Conservation (phyloP, 2,329 filamentous ascomycete genomes). For the Aspergillus niger region DNA sequence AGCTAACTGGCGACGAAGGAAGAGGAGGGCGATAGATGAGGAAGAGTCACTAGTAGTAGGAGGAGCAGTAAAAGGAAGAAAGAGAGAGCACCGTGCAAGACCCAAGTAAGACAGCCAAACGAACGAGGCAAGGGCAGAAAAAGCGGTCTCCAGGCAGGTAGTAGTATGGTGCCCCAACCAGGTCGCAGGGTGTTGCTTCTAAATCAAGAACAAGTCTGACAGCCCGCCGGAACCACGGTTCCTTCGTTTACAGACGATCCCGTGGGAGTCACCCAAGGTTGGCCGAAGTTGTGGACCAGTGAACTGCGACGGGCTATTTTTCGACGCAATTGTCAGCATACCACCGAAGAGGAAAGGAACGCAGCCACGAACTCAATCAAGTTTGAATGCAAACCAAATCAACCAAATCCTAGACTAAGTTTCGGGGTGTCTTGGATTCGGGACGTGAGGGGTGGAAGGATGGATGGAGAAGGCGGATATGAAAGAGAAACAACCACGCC, state of each 20-base stretch:
- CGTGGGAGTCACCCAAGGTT: neutral
- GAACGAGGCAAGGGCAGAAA: constrained; percentile 3
- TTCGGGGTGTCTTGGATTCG: constrained; percentile 6
- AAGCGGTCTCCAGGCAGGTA: neutral
- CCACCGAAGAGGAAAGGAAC: constrained; percentile 2
- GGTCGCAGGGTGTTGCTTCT: neutral
- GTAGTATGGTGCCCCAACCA: neutral
- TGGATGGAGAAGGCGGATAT: constrained; percentile 6
- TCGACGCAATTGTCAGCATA: neutral
- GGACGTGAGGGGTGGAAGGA: constrained; percentile 1
- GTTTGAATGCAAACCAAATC: neutral
- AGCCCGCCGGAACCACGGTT: constrained; percentile 1
- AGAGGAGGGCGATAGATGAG: neutral
- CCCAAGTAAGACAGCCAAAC: constrained; percentile 2
- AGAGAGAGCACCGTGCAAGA: neutral
- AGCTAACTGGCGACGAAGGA: neutral
- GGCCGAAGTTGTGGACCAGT: neutral
- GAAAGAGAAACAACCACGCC: neutral
- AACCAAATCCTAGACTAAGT: neutral
- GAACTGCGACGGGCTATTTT: neutral
- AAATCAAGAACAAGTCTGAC: constrained; percentile 4
- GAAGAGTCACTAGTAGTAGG: neutral
- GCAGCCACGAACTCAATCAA: neutral
- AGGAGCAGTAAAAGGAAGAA: neutral
- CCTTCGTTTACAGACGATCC: neutral